A percentile compares a stretch with the other conserved stretches of the same genome.
These are phyloP conservation scores for Ramaria rubella DNA, from an alignment of 768 basidiomycete genomes.

Conservation along the genomic window DNA sequence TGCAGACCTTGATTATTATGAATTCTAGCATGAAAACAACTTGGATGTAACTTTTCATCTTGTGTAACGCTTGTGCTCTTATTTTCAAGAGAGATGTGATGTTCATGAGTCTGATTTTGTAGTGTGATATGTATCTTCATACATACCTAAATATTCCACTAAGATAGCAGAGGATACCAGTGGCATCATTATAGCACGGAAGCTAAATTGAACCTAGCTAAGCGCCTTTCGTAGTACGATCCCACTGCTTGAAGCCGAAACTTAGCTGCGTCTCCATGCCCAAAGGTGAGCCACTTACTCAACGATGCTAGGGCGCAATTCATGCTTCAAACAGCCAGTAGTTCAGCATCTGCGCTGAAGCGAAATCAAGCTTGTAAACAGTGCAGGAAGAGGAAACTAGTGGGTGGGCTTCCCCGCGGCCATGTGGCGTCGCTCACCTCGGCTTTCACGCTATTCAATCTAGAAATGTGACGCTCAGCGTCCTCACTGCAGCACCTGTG, in stretches of 20 bases:
- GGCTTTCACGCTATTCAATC: neutral
- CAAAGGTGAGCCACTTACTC: constrained; percentile 39
- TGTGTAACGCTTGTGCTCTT: too few relatives aligned
- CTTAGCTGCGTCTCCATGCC: constrained; percentile 44
- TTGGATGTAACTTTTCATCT: too few relatives aligned
- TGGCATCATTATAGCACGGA: too few relatives aligned
- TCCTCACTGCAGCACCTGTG: constrained; percentile 79
- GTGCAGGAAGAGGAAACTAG: constrained; percentile 80
- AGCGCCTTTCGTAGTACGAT: neutral
- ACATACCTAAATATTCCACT: too few relatives aligned
- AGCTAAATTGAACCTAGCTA: too few relatives aligned
- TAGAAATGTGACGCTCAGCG: constrained; percentile 88
- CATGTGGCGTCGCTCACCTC: constrained; percentile 1
- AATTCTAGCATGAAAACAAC: too few relatives aligned
- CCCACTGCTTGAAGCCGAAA: neutral
- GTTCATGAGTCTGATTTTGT: too few relatives aligned
- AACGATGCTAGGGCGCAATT: neutral
- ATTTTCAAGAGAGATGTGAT: too few relatives aligned
- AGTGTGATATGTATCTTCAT: too few relatives aligned
- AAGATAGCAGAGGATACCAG: too few relatives aligned
- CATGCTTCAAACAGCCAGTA: neutral
- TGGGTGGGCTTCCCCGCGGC: constrained; percentile 34
- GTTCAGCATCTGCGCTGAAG: constrained; percentile 7
- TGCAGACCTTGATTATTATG: too few relatives aligned
- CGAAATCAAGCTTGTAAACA: constrained; percentile 62